Percentiles rank a stretch among this genome's conserved stretches.
Evolutionary conservation across 2,329 filamentous ascomycete genomes (phyloP).

Genomic region (Alternaria sp.): DNA sequence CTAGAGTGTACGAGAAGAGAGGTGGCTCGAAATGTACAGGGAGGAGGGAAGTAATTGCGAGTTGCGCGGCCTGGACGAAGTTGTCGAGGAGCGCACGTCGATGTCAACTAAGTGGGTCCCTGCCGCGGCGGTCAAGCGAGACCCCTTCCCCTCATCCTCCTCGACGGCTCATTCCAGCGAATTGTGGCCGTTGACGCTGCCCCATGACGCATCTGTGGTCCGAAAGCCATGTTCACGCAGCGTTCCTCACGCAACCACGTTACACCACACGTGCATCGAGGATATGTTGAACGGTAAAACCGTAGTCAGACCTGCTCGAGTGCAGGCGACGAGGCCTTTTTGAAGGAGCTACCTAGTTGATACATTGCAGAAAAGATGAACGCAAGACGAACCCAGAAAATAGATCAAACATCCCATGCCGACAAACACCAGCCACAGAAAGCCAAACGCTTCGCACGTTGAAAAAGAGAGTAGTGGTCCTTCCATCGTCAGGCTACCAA

Average conservation of each 20-base stretch:
- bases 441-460: slow-evolving; percentile 27
- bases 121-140: slow-evolving; percentile 22
- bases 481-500: slow-evolving; percentile 13
- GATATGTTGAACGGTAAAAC: slow-evolving; percentile 22
- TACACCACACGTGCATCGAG: slow-evolving; percentile 1
- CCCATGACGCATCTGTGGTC: slow-evolving; percentile 20
- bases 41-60: slow-evolving; percentile 7
- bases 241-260: neutral
- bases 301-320: slow-evolving; percentile 25
- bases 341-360: slow-evolving; percentile 40
- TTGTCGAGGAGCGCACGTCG: slow-evolving; percentile 27
- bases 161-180: slow-evolving; percentile 8
- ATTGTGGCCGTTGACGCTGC: slow-evolving; percentile 9
- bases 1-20: slow-evolving; percentile 9
- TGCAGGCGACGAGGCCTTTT: slow-evolving; percentile 32
- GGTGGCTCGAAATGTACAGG: neutral
- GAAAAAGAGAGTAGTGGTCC: slow-evolving; percentile 32
- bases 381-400: slow-evolving; percentile 19
- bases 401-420: slow-evolving; percentile 23
- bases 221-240: neutral
- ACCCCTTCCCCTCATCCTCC: slow-evolving; percentile 16
- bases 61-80: slow-evolving; percentile 14
- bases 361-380: slow-evolving; percentile 39
- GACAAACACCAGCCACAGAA: slow-evolving; percentile 23
- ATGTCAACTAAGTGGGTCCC: slow-evolving; percentile 37